Conservation (phyloP, 2,329 filamentous ascomycete species). For the Verticillium isaacii region DNA sequence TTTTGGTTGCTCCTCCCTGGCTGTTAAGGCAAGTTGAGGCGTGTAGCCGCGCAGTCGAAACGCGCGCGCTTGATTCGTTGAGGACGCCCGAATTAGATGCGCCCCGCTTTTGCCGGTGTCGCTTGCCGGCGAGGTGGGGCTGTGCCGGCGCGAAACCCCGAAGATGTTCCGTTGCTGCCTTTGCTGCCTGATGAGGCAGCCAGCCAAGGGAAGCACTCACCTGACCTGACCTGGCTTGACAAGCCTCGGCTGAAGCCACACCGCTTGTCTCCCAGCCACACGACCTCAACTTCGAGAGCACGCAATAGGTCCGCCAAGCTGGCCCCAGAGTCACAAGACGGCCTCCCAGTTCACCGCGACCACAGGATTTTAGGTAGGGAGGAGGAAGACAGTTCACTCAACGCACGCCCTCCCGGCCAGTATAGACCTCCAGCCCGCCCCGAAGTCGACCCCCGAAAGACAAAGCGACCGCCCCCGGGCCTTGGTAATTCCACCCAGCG, state of each 20-base stretch:
- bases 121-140: not conserved
- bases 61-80: conserved; percentile 12
- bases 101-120: not conserved
- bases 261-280: not conserved
- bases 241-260: not conserved
- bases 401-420: not conserved
- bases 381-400: not conserved
- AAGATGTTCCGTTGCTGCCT: not conserved
- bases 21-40: no score
- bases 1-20: not conserved
- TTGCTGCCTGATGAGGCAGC: not conserved
- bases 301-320: not conserved
- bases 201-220: not conserved
- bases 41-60: conserved; percentile 11
- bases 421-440: not conserved
- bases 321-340: not conserved
- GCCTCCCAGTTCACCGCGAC: not conserved
- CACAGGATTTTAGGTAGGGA: not conserved
- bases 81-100: not conserved
- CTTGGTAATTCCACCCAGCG: not conserved
- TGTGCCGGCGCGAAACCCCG: not conserved
- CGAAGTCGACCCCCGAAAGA: not conserved
- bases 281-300: not conserved
- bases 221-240: not conserved
- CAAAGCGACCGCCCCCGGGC: not conserved